Conservation (phyloP, 176 grass and related monocot species). For the Metroxylon sagu region DNA sequence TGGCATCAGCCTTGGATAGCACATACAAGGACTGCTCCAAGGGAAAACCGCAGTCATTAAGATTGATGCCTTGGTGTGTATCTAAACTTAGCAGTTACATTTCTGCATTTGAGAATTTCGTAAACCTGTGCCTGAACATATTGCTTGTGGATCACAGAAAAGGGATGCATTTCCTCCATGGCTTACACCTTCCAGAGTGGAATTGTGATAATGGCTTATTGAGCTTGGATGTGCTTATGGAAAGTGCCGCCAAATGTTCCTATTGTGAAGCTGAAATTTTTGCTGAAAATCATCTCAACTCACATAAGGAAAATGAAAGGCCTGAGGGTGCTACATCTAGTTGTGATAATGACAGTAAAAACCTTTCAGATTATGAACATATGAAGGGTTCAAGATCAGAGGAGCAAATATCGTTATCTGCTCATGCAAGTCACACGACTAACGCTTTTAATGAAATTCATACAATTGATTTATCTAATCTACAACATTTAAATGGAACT, state of each 20-base stretch:
- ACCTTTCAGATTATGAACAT: background rate
- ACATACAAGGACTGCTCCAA: slow-evolving; percentile 17
- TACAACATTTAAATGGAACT: slow-evolving; percentile 32
- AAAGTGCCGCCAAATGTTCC: slow-evolving; percentile 29
- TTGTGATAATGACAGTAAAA: background rate
- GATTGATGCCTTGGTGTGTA: slow-evolving; percentile 30
- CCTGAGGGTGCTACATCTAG: background rate
- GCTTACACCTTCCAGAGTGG: slow-evolving; percentile 24
- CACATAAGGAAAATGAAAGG: background rate
- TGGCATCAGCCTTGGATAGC: slow-evolving; percentile 48
- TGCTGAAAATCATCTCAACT: background rate
- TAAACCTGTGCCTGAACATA: slow-evolving; percentile 55
- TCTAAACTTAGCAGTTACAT: slow-evolving; percentile 54
- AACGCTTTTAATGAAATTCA: slow-evolving; percentile 22
- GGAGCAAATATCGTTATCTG: background rate
- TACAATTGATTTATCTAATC: slow-evolving; percentile 36
- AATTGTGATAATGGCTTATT: slow-evolving; percentile 42
- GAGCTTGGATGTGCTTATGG: slow-evolving; percentile 44
- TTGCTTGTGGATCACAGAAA: slow-evolving; percentile 50
- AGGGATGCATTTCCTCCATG: slow-evolving; percentile 9
- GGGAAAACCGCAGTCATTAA: slow-evolving; percentile 23
- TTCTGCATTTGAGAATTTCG: slow-evolving; percentile 60
- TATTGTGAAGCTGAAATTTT: slow-evolving; percentile 4
- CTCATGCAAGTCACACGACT: slow-evolving; percentile 5
- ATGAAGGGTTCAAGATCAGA: slow-evolving; percentile 2